Base-by-base conservation (phyloP, 2,329 filamentous ascomycete species). In the Aspergillus aculeatus region DNA sequence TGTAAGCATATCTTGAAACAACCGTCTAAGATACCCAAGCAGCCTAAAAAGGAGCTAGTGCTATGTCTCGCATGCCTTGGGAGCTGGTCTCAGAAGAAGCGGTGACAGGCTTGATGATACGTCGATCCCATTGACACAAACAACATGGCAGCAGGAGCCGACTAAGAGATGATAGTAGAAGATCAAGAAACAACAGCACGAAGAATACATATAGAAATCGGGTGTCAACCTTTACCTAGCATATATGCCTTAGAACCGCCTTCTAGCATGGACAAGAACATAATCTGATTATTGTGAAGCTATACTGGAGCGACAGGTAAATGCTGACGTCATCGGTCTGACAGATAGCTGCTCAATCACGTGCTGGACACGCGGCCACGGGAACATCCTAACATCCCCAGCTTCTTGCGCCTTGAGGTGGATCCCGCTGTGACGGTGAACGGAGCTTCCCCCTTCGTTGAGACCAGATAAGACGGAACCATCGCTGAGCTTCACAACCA, bases 341-440 rank as follows among this genome's bases (percentile, higher is more conserved):
- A 47, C 24, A 31, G n/a, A 19, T 29, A 14, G 29, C 29, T 54
- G 3, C n/a, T 23, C 11, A n/a, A 16, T 63, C 63, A 64, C 62
- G 62, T 64, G 62, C 60, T 47, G 23, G n/a, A 58, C 57, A 58
- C 60, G 56, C 61, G 56, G 61, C 38, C 53, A 55, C 53, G 53
- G 53, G 53, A 44, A 35, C 53, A 32, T 38, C 62, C 58, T 54
- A 44, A 35, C 53, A 32, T 38, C 62, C 58, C 58, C 59, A 50
- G 59, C 50, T 58, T 35, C 32, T 35, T 35, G 14, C 32, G 32
- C 32, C 32, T 35, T 53, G 55, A 47, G 19, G 55, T 60, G 59
- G 59, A 60, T 54, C 59, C 58, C 55, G 54, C 48, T 47, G 53
- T 47, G 52, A 54, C 52, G 38, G 52, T 54, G 51, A 47, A 47